Evolutionary conservation across 345 rosid genomes (phyloP).

Genomic region (Anastatica hierochuntica): DNA sequence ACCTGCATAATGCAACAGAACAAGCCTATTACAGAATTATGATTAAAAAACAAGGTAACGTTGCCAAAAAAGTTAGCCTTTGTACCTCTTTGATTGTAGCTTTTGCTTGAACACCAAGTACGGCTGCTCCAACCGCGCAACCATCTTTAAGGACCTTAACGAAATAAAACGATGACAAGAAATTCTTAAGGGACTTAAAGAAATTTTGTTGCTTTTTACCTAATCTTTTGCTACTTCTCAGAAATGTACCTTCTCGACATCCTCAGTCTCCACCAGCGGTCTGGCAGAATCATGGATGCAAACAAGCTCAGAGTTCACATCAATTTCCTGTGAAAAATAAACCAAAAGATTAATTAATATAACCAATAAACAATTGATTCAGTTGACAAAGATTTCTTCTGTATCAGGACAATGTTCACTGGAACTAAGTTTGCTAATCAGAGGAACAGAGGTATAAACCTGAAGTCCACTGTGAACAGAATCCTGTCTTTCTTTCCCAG

Average conservation of each 20-base stretch:
- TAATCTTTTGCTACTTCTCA: background rate
- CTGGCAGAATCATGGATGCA: conserved; percentile 95
- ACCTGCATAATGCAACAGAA: conserved; percentile 36
- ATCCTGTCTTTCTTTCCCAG: conserved; percentile 96
- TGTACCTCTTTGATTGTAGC: conserved; percentile 95
- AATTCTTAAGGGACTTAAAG: background rate
- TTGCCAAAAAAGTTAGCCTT: too few relatives aligned
- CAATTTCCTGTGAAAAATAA: conserved; percentile 40
- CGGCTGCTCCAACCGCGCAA: conserved; percentile 73
- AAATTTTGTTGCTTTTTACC: too few relatives aligned
- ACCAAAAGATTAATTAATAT: background rate
- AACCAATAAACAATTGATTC: background rate
- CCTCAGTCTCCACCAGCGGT: conserved; percentile 56
- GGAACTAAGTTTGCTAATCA: too few relatives aligned
- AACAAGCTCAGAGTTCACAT: conserved; percentile 67
- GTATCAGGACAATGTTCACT: too few relatives aligned
- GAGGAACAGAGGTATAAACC: conserved; percentile 42
- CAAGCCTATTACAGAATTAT: background rate
- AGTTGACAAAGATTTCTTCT: too few relatives aligned
- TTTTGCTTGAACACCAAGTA: conserved; percentile 88
- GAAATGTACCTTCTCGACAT: conserved; percentile 55
- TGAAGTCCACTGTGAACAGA: conserved; percentile 87
- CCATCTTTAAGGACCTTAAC: conserved; percentile 74
- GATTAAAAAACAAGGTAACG: too few relatives aligned
- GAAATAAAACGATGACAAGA: background rate